These are phyloP conservation scores for Schizophyllum amplum DNA, from an alignment of 1,284 basidiomycete species.

Conservation along the genomic window DNA sequence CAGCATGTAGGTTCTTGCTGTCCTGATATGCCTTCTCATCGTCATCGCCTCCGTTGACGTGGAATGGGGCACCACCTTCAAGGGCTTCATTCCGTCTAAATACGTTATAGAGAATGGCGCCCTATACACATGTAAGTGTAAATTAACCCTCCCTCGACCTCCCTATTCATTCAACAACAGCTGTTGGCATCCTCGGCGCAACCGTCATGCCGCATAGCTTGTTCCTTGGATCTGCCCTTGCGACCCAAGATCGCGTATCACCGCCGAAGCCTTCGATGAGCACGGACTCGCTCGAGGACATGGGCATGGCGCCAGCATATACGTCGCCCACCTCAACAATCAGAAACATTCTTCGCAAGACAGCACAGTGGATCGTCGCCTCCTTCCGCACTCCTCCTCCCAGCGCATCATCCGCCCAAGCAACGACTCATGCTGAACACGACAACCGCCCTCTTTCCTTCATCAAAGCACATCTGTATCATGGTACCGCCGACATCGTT, in stretches of 20 bases:
- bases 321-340: conserved; percentile 1
- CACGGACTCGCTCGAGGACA: conserved; percentile 1
- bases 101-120: conserved; percentile 52
- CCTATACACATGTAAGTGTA: conserved; percentile 67
- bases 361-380: conserved; percentile 1
- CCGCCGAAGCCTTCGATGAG: conserved; percentile 12
- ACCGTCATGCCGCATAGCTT: conserved; percentile 91
- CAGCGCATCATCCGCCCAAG: conserved; percentile 16
- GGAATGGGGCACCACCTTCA: conserved; percentile 72
- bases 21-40: conserved; percentile 77
- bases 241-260: conserved; percentile 67
- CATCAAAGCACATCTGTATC: conserved; percentile 69
- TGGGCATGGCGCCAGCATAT: conserved; percentile 2
- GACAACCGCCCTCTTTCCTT: conserved; percentile 65
- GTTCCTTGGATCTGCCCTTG: conserved; percentile 82
- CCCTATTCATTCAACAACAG: conserved; percentile 27
- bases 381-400: conserved; percentile 15
- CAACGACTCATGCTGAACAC: conserved; percentile 39
- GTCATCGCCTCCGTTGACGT: conserved; percentile 73
- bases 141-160: background rate
- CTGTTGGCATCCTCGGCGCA: conserved; percentile 77
- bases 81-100: conserved; percentile 80
- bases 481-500: conserved; percentile 65
- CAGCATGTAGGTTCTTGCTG: conserved; percentile 57
- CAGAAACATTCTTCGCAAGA: background rate